Percentiles rank a stretch among this genome's conserved stretches.
phyloP scores from a whole-genome alignment of 2,329 filamentous ascomycete species.

The Colletotrichum plurivorum region DNA sequence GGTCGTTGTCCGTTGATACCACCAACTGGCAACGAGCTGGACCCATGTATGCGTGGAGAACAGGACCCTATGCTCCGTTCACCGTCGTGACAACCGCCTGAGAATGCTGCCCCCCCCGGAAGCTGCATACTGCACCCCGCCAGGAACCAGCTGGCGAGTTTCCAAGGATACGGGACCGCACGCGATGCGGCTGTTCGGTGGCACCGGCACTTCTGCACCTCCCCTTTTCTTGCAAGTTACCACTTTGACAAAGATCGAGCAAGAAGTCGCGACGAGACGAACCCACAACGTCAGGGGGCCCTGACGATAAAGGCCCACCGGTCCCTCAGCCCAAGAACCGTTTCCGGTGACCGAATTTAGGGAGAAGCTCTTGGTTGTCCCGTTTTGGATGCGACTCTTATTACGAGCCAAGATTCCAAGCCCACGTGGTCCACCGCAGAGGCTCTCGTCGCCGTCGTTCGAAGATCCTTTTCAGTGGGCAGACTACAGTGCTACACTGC shows the following conservation, averaged over 20 bases:
- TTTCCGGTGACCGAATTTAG: slow-evolving; percentile 2
- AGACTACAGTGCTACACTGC: background rate
- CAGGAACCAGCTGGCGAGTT: background rate
- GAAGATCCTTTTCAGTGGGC: slow-evolving; percentile 5
- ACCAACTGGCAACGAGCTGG: background rate
- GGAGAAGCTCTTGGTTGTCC: background rate
- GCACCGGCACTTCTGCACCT: slow-evolving; percentile 22
- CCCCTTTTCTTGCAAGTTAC: background rate
- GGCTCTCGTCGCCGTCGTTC: background rate
- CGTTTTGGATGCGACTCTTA: slow-evolving; percentile 3
- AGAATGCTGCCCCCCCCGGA: background rate
- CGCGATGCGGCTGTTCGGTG: slow-evolving; percentile 35
- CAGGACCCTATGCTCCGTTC: background rate
- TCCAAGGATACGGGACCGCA: slow-evolving; percentile 4
- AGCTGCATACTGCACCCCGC: background rate
- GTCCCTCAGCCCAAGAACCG: background rate
- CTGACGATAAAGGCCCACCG: background rate
- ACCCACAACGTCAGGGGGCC: background rate
- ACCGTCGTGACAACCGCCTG: background rate
- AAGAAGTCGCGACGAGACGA: background rate
- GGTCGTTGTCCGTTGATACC: background rate
- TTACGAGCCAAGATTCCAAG: background rate
- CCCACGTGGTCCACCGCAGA: slow-evolving; percentile 5
- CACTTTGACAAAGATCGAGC: background rate
- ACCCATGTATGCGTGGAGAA: background rate